A percentile compares a stretch with the other conserved stretches of the same genome.
phyloP scores from a whole-genome alignment of 2,329 filamentous ascomycete genomes.

The Claviceps sp. region DNA sequence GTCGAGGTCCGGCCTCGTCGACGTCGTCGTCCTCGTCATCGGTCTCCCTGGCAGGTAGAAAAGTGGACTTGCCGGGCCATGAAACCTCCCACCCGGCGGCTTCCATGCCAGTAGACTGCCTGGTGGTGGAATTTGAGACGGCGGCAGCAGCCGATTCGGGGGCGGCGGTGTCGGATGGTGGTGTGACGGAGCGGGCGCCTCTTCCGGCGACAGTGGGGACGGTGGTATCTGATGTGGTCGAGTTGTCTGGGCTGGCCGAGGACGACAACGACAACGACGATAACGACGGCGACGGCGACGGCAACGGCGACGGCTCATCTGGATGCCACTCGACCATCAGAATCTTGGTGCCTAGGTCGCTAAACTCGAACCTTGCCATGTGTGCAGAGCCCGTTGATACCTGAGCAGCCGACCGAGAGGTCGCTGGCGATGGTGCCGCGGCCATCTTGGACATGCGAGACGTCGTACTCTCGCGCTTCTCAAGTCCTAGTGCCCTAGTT shows the following conservation, averaged over 20 bases:
- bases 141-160: not conserved
- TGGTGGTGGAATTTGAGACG: not conserved
- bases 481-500: too few species aligned
- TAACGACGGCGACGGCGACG: not conserved
- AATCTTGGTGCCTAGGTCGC: constrained; percentile 77
- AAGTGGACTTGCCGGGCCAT: constrained; percentile 69
- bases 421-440: constrained; percentile 17
- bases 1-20: constrained; percentile 25
- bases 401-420: constrained; percentile 17
- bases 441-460: constrained; percentile 5
- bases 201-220: not conserved
- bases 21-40: constrained; percentile 17
- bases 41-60: constrained; percentile 45
- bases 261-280: not conserved
- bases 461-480: constrained; percentile 1
- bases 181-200: constrained; percentile 2
- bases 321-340: constrained; percentile 84
- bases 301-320: constrained; percentile 8
- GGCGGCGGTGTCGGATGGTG: constrained; percentile 6
- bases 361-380: constrained; percentile 71
- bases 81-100: constrained; percentile 55
- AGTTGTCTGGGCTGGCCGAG: not conserved
- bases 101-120: constrained; percentile 6
- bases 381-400: constrained; percentile 14
- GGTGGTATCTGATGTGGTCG: not conserved